Evolutionary conservation across 1,284 basidiomycete genomes (phyloP).

Genomic region (Naganishia albida): DNA sequence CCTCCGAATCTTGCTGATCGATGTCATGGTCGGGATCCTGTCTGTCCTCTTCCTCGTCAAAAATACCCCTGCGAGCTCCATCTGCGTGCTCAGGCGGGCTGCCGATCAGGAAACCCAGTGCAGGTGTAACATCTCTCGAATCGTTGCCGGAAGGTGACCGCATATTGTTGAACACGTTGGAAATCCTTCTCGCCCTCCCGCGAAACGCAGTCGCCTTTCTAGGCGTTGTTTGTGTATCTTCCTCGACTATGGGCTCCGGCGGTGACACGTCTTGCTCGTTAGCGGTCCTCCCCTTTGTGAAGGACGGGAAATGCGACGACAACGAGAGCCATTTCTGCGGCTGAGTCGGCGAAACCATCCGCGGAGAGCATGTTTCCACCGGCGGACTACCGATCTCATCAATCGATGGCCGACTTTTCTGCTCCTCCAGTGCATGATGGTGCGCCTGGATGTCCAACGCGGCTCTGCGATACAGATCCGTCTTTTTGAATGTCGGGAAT

Average conservation of each 20-base stretch:
- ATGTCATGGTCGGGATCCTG: constrained; percentile 33
- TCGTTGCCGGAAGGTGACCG: constrained; percentile 5
- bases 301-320: constrained; percentile 19
- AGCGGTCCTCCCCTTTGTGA: background rate
- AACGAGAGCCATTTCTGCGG: constrained; percentile 24
- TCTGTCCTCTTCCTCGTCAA: constrained; percentile 38
- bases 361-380: background rate
- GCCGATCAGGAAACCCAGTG: constrained; percentile 48
- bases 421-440: background rate
- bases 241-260: background rate
- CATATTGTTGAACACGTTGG: constrained; percentile 18
- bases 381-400: background rate
- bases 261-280: background rate
- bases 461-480: constrained; percentile 87
- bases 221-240: constrained; percentile 10
- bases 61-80: constrained; percentile 54
- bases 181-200: constrained; percentile 16
- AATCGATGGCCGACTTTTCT: background rate
- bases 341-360: background rate
- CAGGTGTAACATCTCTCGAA: constrained; percentile 8
- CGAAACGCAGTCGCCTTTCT: constrained; percentile 11
- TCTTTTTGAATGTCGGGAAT: constrained; percentile 80
- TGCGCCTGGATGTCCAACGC: constrained; percentile 65
- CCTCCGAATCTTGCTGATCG: constrained; percentile 20
- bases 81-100: constrained; percentile 60